phyloP scores from a whole-genome alignment of 1,139 yeast species.

The Magnusiomyces tetraspermus region DNA sequence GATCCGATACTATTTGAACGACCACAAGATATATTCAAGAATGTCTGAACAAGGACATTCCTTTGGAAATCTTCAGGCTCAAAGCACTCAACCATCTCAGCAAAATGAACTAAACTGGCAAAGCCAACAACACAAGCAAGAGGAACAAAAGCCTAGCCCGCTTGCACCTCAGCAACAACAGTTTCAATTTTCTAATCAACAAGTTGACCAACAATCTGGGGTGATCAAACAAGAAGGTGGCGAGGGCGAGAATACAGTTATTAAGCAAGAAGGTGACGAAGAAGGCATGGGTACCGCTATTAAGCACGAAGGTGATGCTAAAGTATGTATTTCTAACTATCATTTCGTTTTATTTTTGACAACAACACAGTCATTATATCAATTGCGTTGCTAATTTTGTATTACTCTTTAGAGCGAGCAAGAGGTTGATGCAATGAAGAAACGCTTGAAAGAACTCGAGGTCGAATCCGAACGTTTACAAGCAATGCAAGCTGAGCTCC shows the following conservation, averaged over 20 bases:
- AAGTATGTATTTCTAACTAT: too few relatives aligned
- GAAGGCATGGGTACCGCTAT: too few relatives aligned
- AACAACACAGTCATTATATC: background rate
- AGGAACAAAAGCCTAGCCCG: too few relatives aligned
- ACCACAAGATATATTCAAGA: background rate
- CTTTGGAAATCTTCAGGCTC: background rate
- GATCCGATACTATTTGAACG: background rate
- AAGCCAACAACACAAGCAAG: too few relatives aligned
- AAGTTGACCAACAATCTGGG: too few relatives aligned
- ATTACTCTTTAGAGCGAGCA: conserved; percentile 2
- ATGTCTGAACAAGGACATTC: background rate
- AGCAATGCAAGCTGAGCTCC: conserved; percentile 44
- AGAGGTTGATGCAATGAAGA: conserved; percentile 27
- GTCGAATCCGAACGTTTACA: conserved; percentile 46
- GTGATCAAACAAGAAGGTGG: too few relatives aligned
- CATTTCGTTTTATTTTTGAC: too few relatives aligned
- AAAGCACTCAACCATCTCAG: background rate
- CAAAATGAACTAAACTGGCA: background rate
- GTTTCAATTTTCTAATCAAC: too few relatives aligned
- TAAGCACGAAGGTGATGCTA: too few relatives aligned
- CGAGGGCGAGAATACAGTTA: too few relatives aligned
- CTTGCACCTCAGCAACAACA: too few relatives aligned
- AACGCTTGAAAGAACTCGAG: conserved; percentile 38
- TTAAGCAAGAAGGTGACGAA: too few relatives aligned
- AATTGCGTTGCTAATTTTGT: background rate